Evolutionary conservation across 345 rosid genomes (phyloP).

Genomic region (Boechera divaricarpa): DNA sequence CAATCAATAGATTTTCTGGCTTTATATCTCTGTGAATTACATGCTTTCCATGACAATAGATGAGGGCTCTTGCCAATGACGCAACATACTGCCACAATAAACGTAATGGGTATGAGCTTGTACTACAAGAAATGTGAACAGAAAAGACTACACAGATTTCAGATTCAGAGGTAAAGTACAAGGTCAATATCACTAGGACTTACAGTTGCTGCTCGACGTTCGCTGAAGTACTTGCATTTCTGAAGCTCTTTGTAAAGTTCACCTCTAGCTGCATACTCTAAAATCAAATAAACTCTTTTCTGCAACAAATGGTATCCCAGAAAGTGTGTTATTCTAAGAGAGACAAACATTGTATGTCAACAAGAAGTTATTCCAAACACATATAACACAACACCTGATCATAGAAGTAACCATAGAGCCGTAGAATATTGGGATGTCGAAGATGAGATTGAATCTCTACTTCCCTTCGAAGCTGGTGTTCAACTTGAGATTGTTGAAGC

Average conservation of each 20-base stretch:
- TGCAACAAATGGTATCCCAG: conserved; percentile 42
- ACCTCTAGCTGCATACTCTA: conserved; percentile 90
- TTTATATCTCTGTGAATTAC: conserved; percentile 97
- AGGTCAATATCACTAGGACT: conserved; percentile 38
- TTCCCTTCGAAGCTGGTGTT: conserved; percentile 90
- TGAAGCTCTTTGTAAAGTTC: conserved; percentile 93
- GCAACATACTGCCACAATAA: conserved; percentile 71
- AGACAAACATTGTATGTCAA: not conserved
- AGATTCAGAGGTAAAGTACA: not conserved
- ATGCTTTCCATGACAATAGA: conserved; percentile 98
- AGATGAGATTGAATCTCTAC: conserved; percentile 97
- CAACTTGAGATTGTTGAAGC: conserved; percentile 93
- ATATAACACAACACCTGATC: conserved; percentile 71
- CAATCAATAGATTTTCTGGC: conserved; percentile 89
- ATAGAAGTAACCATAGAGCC: conserved; percentile 92
- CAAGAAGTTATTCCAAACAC: not conserved
- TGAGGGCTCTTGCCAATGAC: conserved; percentile 92
- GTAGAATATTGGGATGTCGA: conserved; percentile 81
- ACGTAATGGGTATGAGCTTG: not conserved
- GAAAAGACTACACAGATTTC: not conserved
- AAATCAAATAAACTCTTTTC: conserved; percentile 84
- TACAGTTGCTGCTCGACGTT: conserved; percentile 92
- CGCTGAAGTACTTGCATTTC: conserved; percentile 87
- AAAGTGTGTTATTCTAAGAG: not conserved
- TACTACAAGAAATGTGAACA: not conserved